Conservation (phyloP, 768 basidiomycete genomes). For the Xerocomus potaroensis region DNA sequence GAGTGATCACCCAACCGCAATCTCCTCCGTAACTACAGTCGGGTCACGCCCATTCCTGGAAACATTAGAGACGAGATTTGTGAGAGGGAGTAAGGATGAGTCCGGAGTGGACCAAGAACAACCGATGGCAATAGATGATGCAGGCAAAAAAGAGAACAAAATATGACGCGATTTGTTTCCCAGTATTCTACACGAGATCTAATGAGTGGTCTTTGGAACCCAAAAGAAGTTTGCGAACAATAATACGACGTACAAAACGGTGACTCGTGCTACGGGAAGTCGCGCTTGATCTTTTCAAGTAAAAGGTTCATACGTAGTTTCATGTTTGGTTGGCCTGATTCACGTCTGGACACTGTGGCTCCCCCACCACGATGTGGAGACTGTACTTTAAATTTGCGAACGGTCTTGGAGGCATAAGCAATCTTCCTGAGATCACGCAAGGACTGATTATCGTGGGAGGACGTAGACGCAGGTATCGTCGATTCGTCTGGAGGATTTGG, state of each 20-base stretch:
- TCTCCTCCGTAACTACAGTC: conserved; percentile 59
- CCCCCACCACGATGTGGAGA: conserved; percentile 32
- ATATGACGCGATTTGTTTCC: conserved; percentile 29
- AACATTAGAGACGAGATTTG: conserved; percentile 60
- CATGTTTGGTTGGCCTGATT: conserved; percentile 65
- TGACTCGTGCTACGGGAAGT: conserved; percentile 34
- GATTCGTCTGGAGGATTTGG: conserved; percentile 2
- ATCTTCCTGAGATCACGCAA: conserved; percentile 57
- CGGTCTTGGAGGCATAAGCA: conserved; percentile 56
- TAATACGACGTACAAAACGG: conserved; percentile 2
- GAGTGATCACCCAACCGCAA: conserved; percentile 72
- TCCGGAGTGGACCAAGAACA: conserved; percentile 24
- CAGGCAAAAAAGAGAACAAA: conserved; percentile 56
- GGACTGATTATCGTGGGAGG: conserved; percentile 24
- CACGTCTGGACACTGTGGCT: conserved; percentile 22
- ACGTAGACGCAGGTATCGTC: background rate
- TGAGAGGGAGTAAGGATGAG: conserved; percentile 42
- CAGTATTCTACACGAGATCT: background rate
- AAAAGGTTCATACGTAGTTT: conserved; percentile 81
- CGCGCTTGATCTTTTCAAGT: conserved; percentile 79
- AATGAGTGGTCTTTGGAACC: background rate
- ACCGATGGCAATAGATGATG: conserved; percentile 37
- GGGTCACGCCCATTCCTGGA: conserved; percentile 45
- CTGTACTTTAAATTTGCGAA: conserved; percentile 56
- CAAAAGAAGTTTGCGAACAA: background rate